Conservation (phyloP, 352 stramenopile genomes). For the Thraustochytrium sp. region DNA sequence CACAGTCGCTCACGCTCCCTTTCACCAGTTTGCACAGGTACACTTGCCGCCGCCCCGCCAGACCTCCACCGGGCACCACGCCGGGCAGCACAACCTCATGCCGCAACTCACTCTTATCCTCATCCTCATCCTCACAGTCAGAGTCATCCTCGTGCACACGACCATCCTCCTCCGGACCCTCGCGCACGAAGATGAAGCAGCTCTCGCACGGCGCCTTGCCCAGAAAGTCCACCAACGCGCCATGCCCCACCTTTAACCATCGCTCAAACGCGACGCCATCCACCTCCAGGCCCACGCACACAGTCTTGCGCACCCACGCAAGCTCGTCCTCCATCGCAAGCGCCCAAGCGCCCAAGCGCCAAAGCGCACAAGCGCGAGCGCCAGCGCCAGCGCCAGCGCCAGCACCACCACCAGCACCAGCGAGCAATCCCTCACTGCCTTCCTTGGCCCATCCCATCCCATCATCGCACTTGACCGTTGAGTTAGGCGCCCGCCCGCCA, state of each 20-base stretch:
- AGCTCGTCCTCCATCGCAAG: too few relatives aligned
- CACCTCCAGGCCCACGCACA: constrained; percentile 3
- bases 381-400: too few relatives aligned
- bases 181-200: constrained; percentile 15
- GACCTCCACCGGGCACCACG: neutral
- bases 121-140: neutral
- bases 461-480: too few relatives aligned
- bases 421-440: too few relatives aligned
- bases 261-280: neutral
- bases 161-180: neutral
- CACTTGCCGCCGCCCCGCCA: neutral
- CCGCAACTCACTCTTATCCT: neutral
- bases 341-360: too few relatives aligned
- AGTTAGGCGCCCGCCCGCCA: too few relatives aligned
- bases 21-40: constrained; percentile 33
- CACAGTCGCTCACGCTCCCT: neutral
- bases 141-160: neutral
- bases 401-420: too few relatives aligned
- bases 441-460: too few relatives aligned
- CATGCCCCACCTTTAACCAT: neutral
- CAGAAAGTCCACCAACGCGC: neutral
- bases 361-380: too few relatives aligned
- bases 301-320: neutral
- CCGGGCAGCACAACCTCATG: neutral
- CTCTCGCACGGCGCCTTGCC: constrained; percentile 14